Conservation (phyloP, 768 basidiomycete genomes). For the Kwoniella mangroviensis region DNA sequence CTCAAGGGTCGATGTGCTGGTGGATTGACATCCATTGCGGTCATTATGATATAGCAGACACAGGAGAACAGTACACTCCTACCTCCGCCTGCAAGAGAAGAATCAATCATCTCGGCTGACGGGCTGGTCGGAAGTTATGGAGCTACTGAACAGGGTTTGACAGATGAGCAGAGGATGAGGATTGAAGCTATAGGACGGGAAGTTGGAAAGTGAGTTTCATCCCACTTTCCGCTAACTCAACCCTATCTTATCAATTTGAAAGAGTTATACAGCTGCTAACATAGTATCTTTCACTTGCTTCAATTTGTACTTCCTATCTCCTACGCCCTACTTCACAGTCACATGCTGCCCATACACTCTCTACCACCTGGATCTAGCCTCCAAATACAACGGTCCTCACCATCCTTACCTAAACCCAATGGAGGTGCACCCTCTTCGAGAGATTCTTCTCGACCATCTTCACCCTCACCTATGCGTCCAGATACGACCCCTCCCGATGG, state of each 20-base stretch:
- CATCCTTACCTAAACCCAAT: constrained; percentile 10
- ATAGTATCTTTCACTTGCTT: too few relatives aligned
- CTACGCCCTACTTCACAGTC: constrained; percentile 9
- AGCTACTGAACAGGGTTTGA: constrained; percentile 31
- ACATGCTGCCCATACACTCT: constrained; percentile 33
- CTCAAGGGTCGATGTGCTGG: too few relatives aligned
- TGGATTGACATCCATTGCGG: not conserved
- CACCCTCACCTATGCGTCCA: constrained; percentile 25
- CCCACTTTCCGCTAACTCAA: not conserved
- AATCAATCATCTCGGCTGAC: constrained; percentile 34
- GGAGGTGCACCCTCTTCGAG: constrained; percentile 5
- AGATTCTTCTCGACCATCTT: constrained; percentile 27
- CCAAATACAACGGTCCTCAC: constrained; percentile 11
- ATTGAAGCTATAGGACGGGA: constrained; percentile 36
- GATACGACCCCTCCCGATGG: constrained; percentile 25
- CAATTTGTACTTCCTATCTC: too few relatives aligned
- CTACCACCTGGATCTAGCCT: constrained; percentile 11
- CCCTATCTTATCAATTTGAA: too few relatives aligned
- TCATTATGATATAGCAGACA: constrained; percentile 3
- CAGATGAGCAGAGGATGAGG: constrained; percentile 33
- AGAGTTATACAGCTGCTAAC: too few relatives aligned
- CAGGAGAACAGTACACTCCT: constrained; percentile 19
- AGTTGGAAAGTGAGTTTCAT: constrained; percentile 28
- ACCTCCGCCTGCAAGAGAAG: constrained; percentile 24
- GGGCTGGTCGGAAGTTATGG: constrained; percentile 22